Evolutionary conservation across 345 rosid genomes (phyloP).

Genomic region (Ailanthus altissimus): DNA sequence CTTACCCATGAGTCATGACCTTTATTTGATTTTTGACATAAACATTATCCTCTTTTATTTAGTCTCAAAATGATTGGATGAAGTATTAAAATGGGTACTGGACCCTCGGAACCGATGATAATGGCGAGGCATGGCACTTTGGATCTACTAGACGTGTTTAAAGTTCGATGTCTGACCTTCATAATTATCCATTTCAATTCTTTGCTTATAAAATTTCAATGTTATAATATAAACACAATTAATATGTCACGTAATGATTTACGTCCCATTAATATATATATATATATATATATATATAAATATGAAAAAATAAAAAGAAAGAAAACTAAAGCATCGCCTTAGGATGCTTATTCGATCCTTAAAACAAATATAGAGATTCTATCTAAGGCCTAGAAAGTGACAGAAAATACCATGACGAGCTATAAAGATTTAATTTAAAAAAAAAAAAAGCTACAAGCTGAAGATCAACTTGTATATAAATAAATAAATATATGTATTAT

Average conservation of each 20-base stretch:
- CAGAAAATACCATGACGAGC: conserved; percentile 9
- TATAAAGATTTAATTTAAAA: not conserved
- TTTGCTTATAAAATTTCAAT: not conserved
- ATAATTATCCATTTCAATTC: not conserved
- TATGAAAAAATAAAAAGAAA: conserved; percentile 10
- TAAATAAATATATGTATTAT: too few relatives aligned
- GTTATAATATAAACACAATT: not conserved
- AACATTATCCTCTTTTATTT: not conserved
- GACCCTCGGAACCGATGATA: not conserved
- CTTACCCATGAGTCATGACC: too few relatives aligned
- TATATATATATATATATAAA: conserved; percentile 1
- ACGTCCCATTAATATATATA: conserved; percentile 11
- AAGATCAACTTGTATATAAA: conserved; percentile 2
- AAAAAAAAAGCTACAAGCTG: not conserved
- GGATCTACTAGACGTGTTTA: not conserved
- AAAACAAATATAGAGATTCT: conserved; percentile 11
- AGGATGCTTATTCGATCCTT: conserved; percentile 23
- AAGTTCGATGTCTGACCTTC: conserved; percentile 9
- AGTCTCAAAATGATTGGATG: not conserved
- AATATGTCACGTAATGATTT: conserved; percentile 27
- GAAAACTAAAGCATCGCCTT: conserved; percentile 25
- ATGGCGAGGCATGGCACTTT: too few relatives aligned
- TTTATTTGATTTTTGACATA: not conserved
- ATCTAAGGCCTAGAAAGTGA: conserved; percentile 12
- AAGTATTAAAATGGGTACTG: conserved; percentile 8